phyloP scores from a whole-genome alignment of 1,139 yeast species.

The Yamadazyma jaroonii region DNA sequence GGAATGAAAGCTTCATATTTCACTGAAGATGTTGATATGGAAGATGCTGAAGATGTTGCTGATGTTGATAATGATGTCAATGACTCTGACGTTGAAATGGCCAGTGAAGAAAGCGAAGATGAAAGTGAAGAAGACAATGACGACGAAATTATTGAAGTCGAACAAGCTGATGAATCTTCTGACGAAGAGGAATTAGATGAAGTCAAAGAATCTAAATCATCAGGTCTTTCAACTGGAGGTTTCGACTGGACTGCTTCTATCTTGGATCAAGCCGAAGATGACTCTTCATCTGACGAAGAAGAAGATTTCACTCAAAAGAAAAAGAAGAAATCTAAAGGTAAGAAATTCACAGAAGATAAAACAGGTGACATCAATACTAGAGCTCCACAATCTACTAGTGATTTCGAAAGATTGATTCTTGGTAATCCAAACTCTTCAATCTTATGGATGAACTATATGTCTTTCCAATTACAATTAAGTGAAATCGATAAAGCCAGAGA shows the following conservation, averaged over 20 bases:
- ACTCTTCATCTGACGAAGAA: conserved; percentile 57
- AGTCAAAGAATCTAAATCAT: conserved; percentile 9
- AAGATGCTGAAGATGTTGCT: conserved; percentile 27
- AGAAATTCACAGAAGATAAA: conserved; percentile 62
- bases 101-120: conserved; percentile 20
- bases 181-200: conserved; percentile 17
- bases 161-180: conserved; percentile 18
- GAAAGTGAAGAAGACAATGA: conserved; percentile 22
- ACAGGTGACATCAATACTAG: conserved; percentile 81
- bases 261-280: conserved; percentile 71
- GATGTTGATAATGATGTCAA: conserved; percentile 22
- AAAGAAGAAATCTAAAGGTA: conserved; percentile 44
- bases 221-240: conserved; percentile 77
- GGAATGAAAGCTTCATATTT: conserved; percentile 96
- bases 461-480: conserved; percentile 91
- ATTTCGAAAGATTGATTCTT: conserved; percentile 85
- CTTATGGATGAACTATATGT: conserved; percentile 98
- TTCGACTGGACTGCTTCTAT: conserved; percentile 95
- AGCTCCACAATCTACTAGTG: conserved; percentile 88
- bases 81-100: conserved; percentile 25
- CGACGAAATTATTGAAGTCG: conserved; percentile 22
- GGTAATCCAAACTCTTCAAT: conserved; percentile 94
- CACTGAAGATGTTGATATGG: conserved; percentile 36
- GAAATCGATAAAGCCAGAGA: conserved; percentile 94
- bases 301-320: conserved; percentile 45